Percentiles rank a stretch among this genome's conserved stretches.
phyloP scores from a whole-genome alignment of 306 rosid genomes.

The Herpetospermum pedunculosum region DNA sequence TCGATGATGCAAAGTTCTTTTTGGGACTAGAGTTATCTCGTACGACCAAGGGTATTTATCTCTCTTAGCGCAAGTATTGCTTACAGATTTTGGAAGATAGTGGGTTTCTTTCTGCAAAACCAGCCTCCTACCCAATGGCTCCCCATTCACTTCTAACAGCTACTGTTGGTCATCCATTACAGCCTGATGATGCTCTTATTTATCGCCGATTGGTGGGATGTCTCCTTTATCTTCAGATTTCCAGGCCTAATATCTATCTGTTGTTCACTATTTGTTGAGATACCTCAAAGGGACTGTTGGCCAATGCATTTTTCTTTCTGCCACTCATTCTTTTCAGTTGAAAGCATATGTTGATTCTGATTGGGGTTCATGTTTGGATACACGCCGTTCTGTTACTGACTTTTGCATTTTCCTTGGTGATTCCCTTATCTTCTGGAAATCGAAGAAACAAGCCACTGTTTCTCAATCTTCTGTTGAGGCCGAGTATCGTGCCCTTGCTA shows the following conservation, averaged over 20 bases:
- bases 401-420: no score
- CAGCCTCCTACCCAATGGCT: background rate
- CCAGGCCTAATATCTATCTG: background rate
- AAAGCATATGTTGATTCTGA: background rate
- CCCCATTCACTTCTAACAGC: background rate
- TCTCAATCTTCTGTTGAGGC: background rate
- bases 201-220: background rate
- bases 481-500: background rate
- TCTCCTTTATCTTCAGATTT: no score
- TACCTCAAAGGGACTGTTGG: background rate
- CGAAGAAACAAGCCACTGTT: background rate
- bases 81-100: no score
- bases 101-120: background rate
- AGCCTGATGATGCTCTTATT: no score
- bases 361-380: background rate
- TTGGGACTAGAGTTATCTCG: background rate
- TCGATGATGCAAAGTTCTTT: background rate
- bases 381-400: no score
- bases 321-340: background rate
- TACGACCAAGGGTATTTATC: fast-evolving
- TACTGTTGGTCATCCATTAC: no score
- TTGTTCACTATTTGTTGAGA: background rate
- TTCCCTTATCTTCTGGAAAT: background rate
- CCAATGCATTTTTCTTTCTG: background rate
- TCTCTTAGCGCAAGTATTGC: background rate